A percentile compares a stretch with the other conserved stretches of the same genome.
These are phyloP conservation scores for Lactarius sanguifluus DNA, from an alignment of 768 basidiomycete genomes.

Conservation along the genomic window DNA sequence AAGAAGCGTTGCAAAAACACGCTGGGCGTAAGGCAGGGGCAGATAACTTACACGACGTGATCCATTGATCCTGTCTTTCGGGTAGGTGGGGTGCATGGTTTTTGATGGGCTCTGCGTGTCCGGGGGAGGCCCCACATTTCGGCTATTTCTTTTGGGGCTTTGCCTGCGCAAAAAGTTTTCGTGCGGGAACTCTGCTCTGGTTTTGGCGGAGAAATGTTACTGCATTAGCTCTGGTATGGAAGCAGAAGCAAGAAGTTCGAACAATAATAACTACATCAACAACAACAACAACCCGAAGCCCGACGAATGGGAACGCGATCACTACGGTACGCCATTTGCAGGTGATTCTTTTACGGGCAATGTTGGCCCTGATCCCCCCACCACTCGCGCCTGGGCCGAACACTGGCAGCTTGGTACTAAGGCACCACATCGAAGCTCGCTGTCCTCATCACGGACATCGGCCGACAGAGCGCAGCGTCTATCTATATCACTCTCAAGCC, in stretches of 20 bases:
- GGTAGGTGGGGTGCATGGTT: not conserved
- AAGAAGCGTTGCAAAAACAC: not conserved
- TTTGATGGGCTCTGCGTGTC: not conserved
- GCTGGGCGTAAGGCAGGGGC: slow-evolving; percentile 3
- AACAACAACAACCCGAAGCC: not conserved
- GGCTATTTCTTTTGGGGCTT: not conserved
- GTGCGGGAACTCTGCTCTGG: not conserved
- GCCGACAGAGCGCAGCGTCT: not conserved
- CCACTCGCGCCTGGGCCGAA: not conserved
- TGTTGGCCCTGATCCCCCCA: no score
- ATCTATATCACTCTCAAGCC: not conserved
- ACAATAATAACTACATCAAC: not conserved
- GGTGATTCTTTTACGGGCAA: no score
- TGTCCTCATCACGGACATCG: not conserved
- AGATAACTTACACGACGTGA: not conserved
- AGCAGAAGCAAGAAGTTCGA: slow-evolving; percentile 1
- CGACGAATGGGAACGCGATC: not conserved
- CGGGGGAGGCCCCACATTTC: not conserved
- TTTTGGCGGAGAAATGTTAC: not conserved
- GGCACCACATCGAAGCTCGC: not conserved
- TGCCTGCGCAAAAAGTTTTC: not conserved
- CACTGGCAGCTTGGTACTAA: not conserved
- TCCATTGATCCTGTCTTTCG: slow-evolving; percentile 1
- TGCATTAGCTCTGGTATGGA: not conserved
- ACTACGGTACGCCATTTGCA: no score